Evolutionary conservation across 2,329 filamentous ascomycete genomes (phyloP), one percentile per base, ranked within the genome.

Genomic region (Phyllosticta citribraziliensis): DNA sequence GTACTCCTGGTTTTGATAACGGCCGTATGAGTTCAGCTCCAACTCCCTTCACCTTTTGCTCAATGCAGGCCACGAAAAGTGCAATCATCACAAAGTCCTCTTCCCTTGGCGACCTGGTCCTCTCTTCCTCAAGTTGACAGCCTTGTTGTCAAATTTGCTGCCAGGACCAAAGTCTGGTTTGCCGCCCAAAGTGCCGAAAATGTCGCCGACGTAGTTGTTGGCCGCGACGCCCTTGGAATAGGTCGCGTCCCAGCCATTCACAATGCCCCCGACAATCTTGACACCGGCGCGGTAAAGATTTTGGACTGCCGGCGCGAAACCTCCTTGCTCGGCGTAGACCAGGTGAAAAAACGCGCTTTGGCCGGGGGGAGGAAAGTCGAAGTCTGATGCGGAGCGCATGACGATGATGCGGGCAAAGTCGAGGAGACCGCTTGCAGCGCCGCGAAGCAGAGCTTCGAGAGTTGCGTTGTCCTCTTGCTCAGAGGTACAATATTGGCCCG

Each of bases 211-310:
- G 68, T 89, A 89, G 67, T 89, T 88, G 2, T 70, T 74, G 0
- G 85, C 72, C 62, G 74, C 67, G 50, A 89, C 70, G 2, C 87
- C 87, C 1, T 68, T 64, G 51, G 74, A 71, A 67, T 84, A 89
- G 0, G 74, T 82, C 10, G 68, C 69, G 22, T 84, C 72, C 88
- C 88, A 90, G 5, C 74, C 78, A 1, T 68, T 60, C 2, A 89
- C 57, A 59, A 90, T 84, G 3, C 85, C 86, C 65, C 80, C 76
- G 14, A 88, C 80, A 51, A 90, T 84, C 67, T 84, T 78, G 3
- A 85, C 76, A 0, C 87, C 87, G 0, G 84, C 86, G 12, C 78
- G 72, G 72, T 82, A 89, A 47, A 89, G 79, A 69, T 90, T 91
- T 62, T 81, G 70, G n/a, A 88, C 74, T 5, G 86, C 82, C 27